Percentiles rank a stretch among this genome's conserved stretches.
phyloP scores from a whole-genome alignment of 2,329 filamentous ascomycete genomes.

The Cytospora chrysosperma region DNA sequence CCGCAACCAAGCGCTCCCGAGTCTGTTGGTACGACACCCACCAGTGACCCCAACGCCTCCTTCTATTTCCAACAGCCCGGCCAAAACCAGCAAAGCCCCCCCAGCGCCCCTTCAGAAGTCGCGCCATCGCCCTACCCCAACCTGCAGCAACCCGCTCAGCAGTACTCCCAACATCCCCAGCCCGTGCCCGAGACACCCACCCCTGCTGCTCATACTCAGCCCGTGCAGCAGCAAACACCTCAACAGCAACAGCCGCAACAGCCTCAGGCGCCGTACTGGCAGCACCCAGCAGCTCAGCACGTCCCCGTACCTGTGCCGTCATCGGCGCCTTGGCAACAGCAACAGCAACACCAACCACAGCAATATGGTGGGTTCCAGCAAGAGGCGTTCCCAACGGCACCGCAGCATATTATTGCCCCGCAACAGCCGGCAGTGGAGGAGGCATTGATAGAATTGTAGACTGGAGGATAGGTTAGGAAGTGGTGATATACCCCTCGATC shows the following conservation, averaged over 20 bases:
- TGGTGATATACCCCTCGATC: neutral
- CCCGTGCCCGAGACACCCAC: conserved; percentile 41
- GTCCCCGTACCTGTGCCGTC: conserved; percentile 40
- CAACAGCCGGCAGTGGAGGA: conserved; percentile 66
- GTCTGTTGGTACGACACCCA: conserved; percentile 34
- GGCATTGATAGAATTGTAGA: conserved; percentile 73
- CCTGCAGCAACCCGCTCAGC: conserved; percentile 36
- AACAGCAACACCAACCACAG: conserved; percentile 22
- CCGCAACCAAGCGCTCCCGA: conserved; percentile 35
- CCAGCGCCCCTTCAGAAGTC: conserved; percentile 42
- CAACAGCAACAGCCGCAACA: conserved; percentile 35
- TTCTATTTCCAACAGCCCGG: conserved; percentile 55
- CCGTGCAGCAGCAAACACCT: conserved; percentile 33
- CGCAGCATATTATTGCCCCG: conserved; percentile 55
- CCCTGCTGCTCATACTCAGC: conserved; percentile 37
- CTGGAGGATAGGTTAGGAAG: neutral
- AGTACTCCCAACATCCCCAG: conserved; percentile 31
- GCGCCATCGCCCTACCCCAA: conserved; percentile 53
- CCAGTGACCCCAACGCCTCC: conserved; percentile 52
- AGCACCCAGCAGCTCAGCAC: conserved; percentile 42
- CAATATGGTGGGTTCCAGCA: conserved; percentile 54
- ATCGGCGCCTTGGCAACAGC: conserved; percentile 36
- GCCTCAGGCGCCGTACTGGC: conserved; percentile 49
- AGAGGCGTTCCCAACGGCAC: conserved; percentile 64
- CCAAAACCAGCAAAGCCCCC: conserved; percentile 37